phyloP scores from a whole-genome alignment of 2,329 filamentous ascomycete genomes.

The Kalmusia sp. region DNA sequence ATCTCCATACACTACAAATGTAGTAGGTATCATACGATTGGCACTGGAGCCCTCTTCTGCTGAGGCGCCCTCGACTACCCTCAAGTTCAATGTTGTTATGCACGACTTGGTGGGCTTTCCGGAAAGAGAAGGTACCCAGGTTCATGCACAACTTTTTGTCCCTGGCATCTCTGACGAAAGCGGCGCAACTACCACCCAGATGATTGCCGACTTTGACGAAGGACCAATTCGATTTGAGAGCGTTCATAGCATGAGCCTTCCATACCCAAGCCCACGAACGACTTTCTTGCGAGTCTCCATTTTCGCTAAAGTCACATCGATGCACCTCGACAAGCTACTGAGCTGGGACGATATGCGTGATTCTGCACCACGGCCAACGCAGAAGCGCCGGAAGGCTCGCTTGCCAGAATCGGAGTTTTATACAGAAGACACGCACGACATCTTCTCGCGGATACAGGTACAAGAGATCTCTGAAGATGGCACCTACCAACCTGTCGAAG shows the following conservation, averaged over 20 bases:
- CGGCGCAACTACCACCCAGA: slow-evolving; percentile 92
- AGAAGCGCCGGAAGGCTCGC: slow-evolving; percentile 69
- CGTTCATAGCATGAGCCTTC: slow-evolving; percentile 96
- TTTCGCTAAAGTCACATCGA: slow-evolving; percentile 87
- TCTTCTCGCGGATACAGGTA: slow-evolving; percentile 87
- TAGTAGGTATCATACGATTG: slow-evolving; percentile 87
- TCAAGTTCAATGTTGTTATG: slow-evolving; percentile 99
- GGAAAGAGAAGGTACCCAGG: slow-evolving; percentile 92
- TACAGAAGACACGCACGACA: slow-evolving; percentile 90
- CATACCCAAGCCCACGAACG: slow-evolving; percentile 76
- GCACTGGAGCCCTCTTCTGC: slow-evolving; percentile 93
- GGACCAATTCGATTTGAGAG: slow-evolving; percentile 93
- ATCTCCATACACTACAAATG: slow-evolving; percentile 90
- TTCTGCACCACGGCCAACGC: slow-evolving; percentile 61
- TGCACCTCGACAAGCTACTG: slow-evolving; percentile 95
- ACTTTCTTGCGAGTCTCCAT: slow-evolving; percentile 85
- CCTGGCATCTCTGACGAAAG: slow-evolving; percentile 84
- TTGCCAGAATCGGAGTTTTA: slow-evolving; percentile 93
- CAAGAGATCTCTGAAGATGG: slow-evolving; percentile 91
- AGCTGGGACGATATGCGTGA: slow-evolving; percentile 99
- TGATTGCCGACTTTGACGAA: slow-evolving; percentile 94
- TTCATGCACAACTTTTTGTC: slow-evolving; percentile 96
- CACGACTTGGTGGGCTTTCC: slow-evolving; percentile 94
- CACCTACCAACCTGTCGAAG: slow-evolving; percentile 90
- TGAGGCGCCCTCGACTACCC: slow-evolving; percentile 85